Conservation (phyloP, 176 grass and related monocot genomes). For the Paspalum notatum region DNA sequence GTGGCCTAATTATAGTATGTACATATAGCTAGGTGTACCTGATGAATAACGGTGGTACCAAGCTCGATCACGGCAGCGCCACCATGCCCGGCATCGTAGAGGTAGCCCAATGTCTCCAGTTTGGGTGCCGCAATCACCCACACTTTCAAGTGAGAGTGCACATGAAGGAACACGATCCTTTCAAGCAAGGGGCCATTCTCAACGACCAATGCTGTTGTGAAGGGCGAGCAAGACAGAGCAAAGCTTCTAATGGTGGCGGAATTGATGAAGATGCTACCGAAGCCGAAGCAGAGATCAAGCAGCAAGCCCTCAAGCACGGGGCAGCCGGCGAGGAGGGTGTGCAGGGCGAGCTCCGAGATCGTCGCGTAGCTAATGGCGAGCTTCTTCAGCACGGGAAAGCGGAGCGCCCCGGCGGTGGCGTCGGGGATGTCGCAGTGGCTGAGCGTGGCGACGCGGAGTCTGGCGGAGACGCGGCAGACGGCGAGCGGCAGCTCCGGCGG, state of each 20-base stretch:
- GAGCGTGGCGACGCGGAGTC: neutral
- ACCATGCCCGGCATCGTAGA: neutral
- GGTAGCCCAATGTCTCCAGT: neutral
- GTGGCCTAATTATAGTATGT: too few species aligned
- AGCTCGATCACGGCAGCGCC: neutral
- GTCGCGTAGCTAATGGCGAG: neutral
- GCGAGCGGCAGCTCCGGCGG: slow-evolving; percentile 12
- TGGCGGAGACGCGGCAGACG: slow-evolving; percentile 21
- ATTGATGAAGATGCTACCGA: neutral
- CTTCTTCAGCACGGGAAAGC: neutral
- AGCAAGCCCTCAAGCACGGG: neutral
- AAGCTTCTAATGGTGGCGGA: neutral
- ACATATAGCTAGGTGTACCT: too few species aligned
- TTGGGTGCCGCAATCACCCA: neutral
- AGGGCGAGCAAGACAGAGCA: neutral
- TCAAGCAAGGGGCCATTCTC: neutral
- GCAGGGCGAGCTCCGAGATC: slow-evolving; percentile 3
- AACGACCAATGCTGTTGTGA: neutral
- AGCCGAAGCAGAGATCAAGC: neutral
- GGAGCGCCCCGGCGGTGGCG: neutral
- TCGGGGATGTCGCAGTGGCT: neutral
- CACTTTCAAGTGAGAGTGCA: neutral
- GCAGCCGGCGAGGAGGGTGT: neutral
- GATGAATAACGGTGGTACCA: slow-evolving; percentile 21
- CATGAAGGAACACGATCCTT: neutral